Evolutionary conservation across 2,329 filamentous ascomycete species (phyloP).

Genomic region (Thielaviopsis populi): DNA sequence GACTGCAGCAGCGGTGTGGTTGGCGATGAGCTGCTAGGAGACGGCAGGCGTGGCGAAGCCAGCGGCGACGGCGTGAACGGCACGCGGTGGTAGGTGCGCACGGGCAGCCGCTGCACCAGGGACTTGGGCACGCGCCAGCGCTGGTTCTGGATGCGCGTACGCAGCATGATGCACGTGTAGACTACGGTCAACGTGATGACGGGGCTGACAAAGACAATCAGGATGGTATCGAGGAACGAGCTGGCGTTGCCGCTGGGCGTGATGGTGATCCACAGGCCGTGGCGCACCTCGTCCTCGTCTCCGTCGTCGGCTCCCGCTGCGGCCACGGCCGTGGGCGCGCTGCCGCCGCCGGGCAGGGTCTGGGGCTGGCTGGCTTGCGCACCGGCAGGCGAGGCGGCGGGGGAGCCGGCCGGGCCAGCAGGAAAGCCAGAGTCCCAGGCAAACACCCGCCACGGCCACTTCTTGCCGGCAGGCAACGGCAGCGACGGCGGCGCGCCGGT

Average conservation of each 20-base stretch:
- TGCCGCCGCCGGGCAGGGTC: slow-evolving; percentile 1
- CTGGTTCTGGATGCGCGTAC: slow-evolving; percentile 74
- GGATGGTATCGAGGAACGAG: slow-evolving; percentile 86
- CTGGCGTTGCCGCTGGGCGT: slow-evolving; percentile 71
- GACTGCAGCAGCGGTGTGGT: slow-evolving; percentile 67
- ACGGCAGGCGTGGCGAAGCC: slow-evolving; percentile 42
- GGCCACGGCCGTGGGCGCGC: background rate
- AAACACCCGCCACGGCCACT: slow-evolving; percentile 35
- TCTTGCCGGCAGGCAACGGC: slow-evolving; percentile 17
- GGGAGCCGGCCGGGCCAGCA: slow-evolving; percentile 76
- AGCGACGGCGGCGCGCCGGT: slow-evolving; percentile 11
- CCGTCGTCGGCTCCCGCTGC: background rate
- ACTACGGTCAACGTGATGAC: slow-evolving; percentile 85
- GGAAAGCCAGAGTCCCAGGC: slow-evolving; percentile 35
- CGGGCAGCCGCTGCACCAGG: slow-evolving; percentile 83
- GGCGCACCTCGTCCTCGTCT: slow-evolving; percentile 32
- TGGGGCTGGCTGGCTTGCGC: slow-evolving; percentile 18
- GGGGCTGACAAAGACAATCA: slow-evolving; percentile 93
- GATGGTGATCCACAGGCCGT: slow-evolving; percentile 92
- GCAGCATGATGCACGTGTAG: slow-evolving; percentile 72
- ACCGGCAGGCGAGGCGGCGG: slow-evolving; percentile 41
- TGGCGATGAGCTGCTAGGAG: slow-evolving; percentile 49
- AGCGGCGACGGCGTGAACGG: slow-evolving; percentile 38
- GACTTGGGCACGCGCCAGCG: slow-evolving; percentile 97
- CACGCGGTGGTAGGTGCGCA: slow-evolving; percentile 87